Percentiles rank a stretch among this genome's conserved stretches.
Evolutionary conservation across 257 asterid genomes (phyloP).

Genomic region (Verbascum thapsus): DNA sequence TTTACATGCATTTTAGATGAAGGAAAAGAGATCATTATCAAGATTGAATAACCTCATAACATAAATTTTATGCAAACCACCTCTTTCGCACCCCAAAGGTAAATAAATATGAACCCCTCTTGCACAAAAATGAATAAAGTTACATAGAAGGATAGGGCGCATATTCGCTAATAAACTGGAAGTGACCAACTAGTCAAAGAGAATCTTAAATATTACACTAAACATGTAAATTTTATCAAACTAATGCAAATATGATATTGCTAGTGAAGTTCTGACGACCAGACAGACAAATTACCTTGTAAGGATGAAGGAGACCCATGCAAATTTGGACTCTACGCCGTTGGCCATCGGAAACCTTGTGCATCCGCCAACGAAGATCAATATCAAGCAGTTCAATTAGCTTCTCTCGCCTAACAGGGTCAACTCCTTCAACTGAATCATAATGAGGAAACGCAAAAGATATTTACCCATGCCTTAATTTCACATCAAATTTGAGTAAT

Average conservation of each 20-base stretch:
- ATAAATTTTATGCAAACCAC: no score
- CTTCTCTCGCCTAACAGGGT: conserved; percentile 83
- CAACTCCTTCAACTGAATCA: conserved; percentile 89
- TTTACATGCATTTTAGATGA: not conserved
- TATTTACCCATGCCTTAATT: no score
- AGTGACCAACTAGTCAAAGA: not conserved
- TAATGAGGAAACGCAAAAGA: conserved; percentile 22
- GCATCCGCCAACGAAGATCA: conserved; percentile 94
- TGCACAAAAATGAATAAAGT: not conserved
- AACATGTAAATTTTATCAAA: no score
- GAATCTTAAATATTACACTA: not conserved
- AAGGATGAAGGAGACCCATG: conserved; percentile 98
- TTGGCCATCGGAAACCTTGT: conserved; percentile 98
- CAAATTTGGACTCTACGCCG: conserved; percentile 97
- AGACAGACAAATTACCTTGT: conserved; percentile 49
- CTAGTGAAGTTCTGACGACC: no score
- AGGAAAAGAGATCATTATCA: conserved; percentile 8
- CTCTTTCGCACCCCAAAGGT: no score
- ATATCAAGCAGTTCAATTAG: conserved; percentile 84
- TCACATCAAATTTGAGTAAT: conserved; percentile 10
- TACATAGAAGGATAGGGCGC: not conserved
- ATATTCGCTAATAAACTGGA: not conserved
- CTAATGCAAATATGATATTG: no score
- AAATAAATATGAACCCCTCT: no score
- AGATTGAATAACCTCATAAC: no score